Conservation (phyloP, 2,329 filamentous ascomycete genomes). For the Neonectria faginata region DNA sequence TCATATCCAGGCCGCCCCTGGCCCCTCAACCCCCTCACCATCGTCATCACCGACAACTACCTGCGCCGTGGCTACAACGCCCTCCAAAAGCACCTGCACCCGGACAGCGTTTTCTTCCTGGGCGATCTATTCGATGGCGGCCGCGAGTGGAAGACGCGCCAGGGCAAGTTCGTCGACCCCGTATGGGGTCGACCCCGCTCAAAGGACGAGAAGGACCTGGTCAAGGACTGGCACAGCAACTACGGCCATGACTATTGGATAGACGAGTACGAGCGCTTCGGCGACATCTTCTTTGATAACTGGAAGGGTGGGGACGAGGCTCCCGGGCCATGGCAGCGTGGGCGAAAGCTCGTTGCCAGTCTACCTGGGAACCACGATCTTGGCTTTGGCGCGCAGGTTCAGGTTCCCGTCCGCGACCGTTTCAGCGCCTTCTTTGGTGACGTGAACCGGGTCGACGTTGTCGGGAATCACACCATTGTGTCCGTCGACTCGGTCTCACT, state of each 20-base stretch:
- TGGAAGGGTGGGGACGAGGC: slow-evolving; percentile 70
- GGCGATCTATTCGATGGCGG: slow-evolving; percentile 97
- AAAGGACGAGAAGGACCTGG: slow-evolving; percentile 61
- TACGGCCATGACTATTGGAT: slow-evolving; percentile 90
- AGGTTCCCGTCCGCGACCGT: slow-evolving; percentile 81
- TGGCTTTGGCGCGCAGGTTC: slow-evolving; percentile 88
- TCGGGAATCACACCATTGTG: slow-evolving; percentile 96
- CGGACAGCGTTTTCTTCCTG: slow-evolving; percentile 89
- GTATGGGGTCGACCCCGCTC: slow-evolving; percentile 67
- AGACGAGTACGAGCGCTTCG: slow-evolving; percentile 86
- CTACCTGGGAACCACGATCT: slow-evolving; percentile 96
- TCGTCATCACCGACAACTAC: slow-evolving; percentile 85
- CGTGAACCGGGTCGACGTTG: slow-evolving; percentile 88
- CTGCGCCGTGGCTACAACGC: slow-evolving; percentile 84
- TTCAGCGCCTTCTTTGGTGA: slow-evolving; percentile 93
- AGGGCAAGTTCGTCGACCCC: slow-evolving; percentile 69
- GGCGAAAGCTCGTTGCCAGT: slow-evolving; percentile 83
- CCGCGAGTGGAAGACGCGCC: slow-evolving; percentile 87
- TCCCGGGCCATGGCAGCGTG: slow-evolving; percentile 69
- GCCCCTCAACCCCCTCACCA: slow-evolving; percentile 66
- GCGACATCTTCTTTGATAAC: slow-evolving; percentile 82
- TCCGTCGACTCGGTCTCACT: slow-evolving; percentile 90
- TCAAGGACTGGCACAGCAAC: slow-evolving; percentile 76
- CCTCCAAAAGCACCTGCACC: slow-evolving; percentile 80
- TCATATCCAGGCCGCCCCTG: slow-evolving; percentile 87